phyloP scores from a whole-genome alignment of 352 stramenopile genomes.

The Phytophthora sansomeana region DNA sequence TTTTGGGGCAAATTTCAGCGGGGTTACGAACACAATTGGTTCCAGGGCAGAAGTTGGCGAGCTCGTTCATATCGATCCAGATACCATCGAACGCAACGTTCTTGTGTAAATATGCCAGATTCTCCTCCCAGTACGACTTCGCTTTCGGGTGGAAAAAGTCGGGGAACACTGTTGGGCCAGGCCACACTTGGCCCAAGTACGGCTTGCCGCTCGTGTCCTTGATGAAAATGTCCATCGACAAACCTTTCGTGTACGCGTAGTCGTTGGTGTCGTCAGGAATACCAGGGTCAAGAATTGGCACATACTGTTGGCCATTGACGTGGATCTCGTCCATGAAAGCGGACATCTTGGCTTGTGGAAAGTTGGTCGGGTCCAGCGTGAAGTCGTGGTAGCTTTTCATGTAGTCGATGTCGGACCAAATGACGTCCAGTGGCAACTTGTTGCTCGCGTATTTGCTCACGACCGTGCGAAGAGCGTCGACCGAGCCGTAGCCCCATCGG shows the following conservation, averaged over 20 bases:
- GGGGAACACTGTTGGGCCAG: conserved; percentile 80
- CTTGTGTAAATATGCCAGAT: conserved; percentile 65
- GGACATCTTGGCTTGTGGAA: conserved; percentile 39
- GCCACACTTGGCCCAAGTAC: conserved; percentile 84
- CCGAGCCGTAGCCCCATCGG: conserved; percentile 52
- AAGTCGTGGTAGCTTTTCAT: conserved; percentile 71
- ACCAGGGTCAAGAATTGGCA: conserved; percentile 85
- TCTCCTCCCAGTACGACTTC: conserved; percentile 68
- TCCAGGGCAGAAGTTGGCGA: conserved; percentile 79
- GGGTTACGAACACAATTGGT: conserved; percentile 46
- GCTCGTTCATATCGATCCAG: conserved; percentile 92
- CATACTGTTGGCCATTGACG: conserved; percentile 60
- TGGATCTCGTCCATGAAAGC: conserved; percentile 64
- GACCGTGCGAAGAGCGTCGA: conserved; percentile 37
- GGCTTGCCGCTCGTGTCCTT: conserved; percentile 70
- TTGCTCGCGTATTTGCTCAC: conserved; percentile 53
- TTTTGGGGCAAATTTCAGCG: conserved; percentile 44
- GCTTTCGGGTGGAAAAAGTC: conserved; percentile 85
- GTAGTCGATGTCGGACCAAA: conserved; percentile 77
- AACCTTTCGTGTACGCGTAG: conserved; percentile 58
- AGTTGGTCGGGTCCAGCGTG: conserved; percentile 66
- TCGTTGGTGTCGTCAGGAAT: conserved; percentile 67
- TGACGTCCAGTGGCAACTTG: conserved; percentile 57
- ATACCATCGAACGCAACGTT: conserved; percentile 66
- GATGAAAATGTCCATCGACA: conserved; percentile 80